phyloP scores from a whole-genome alignment of 495 filamentous ascomycete genomes.

The Cudoniella acicularis region DNA sequence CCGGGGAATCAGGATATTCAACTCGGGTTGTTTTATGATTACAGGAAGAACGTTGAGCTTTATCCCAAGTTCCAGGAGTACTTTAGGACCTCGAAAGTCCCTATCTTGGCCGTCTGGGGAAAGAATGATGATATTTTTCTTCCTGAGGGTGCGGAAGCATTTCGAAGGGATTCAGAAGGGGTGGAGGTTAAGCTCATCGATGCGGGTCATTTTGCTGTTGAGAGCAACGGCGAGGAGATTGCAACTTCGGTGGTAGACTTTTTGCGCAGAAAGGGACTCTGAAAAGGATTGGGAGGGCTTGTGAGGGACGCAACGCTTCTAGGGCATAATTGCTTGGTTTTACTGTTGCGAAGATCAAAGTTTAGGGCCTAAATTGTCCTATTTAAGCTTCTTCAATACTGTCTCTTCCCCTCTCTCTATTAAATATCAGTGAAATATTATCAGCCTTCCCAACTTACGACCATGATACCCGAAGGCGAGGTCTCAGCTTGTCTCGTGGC shows the following conservation, averaged over 20 bases:
- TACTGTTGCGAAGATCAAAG: not conserved
- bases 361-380: too few species aligned
- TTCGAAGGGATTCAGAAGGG: slow-evolving; percentile 48
- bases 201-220: slow-evolving; percentile 60
- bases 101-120: slow-evolving; percentile 59
- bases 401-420: too few species aligned
- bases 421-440: too few species aligned
- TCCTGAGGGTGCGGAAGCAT: slow-evolving; percentile 55
- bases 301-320: not conserved
- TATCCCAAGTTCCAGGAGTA: slow-evolving; percentile 57
- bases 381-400: too few species aligned
- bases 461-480: not conserved
- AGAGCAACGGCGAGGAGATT: slow-evolving; percentile 49
- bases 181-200: slow-evolving; percentile 52
- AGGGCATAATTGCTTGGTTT: not conserved
- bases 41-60: slow-evolving; percentile 42
- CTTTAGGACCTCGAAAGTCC: slow-evolving; percentile 48
- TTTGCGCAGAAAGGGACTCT: slow-evolving; percentile 31
- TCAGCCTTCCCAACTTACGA: slow-evolving; percentile 1
- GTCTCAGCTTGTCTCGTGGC: not conserved
- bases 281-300: not conserved
- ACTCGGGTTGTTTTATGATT: slow-evolving; percentile 53
- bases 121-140: slow-evolving; percentile 58
- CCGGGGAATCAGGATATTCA: slow-evolving; percentile 53
- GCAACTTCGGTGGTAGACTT: slow-evolving; percentile 45